These are phyloP conservation scores for Cunninghamia lanceolata DNA, from an alignment of 75 land plant species.

Conservation along the genomic window DNA sequence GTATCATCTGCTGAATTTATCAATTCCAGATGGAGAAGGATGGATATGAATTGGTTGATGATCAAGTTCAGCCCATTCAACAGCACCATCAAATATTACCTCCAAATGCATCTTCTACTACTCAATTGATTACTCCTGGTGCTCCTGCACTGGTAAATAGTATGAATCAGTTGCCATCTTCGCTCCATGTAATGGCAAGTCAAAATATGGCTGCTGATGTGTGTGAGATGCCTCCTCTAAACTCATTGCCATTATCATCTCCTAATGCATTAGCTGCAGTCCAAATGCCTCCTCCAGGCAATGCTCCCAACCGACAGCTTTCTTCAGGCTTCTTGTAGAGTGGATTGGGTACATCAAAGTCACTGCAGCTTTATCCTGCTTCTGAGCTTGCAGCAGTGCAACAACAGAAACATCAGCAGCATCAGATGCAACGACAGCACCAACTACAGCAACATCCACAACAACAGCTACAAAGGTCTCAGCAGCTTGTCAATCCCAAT, in stretches of 20 bases:
- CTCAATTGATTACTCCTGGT: conserved; percentile 46
- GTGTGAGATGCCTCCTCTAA: conserved; percentile 26
- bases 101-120: conserved; percentile 34
- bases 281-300: conserved; percentile 66
- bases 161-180: conserved; percentile 38
- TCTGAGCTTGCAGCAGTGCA: conserved; percentile 47
- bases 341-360: conserved; percentile 39
- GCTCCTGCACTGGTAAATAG: conserved; percentile 40
- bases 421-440: conserved; percentile 40
- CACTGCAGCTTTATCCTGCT: conserved; percentile 38
- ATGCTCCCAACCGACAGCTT: conserved; percentile 39
- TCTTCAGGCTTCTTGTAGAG: conserved; percentile 47
- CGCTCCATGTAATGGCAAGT: conserved; percentile 27
- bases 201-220: conserved; percentile 33
- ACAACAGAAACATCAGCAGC: conserved; percentile 37
- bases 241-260: conserved; percentile 31
- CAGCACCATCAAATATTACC: conserved; percentile 14
- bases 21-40: conserved; percentile 60
- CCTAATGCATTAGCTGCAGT: conserved; percentile 35
- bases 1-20: neutral
- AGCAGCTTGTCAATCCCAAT: conserved; percentile 33
- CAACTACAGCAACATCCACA: conserved; percentile 37
- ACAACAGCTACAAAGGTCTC: conserved; percentile 53
- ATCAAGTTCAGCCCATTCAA: conserved; percentile 50
- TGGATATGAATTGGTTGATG: conserved; percentile 59